Evolutionary conservation across 2,329 filamentous ascomycete genomes (phyloP).

Genomic region (Aspergillus unguis): DNA sequence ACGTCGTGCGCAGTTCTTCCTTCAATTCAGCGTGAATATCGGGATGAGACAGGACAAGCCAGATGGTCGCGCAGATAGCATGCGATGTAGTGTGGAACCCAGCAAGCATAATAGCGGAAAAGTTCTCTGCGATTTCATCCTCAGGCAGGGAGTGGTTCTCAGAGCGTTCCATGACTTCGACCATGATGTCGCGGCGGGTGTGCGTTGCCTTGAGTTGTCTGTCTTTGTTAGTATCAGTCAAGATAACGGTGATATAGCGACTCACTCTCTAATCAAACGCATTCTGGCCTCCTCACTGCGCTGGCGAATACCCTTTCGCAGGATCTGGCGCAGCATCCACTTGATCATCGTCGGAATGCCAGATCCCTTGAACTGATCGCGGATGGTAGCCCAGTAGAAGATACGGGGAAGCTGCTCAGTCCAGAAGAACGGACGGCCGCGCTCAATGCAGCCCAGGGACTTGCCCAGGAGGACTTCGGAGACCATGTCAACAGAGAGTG

Average conservation of each 20-base stretch:
- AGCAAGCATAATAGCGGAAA: constrained; percentile 28
- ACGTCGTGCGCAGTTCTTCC: constrained; percentile 18
- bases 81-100: constrained; percentile 28
- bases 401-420: constrained; percentile 26
- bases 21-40: constrained; percentile 18
- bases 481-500: constrained; percentile 25
- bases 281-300: constrained; percentile 23
- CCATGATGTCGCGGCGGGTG: constrained; percentile 26
- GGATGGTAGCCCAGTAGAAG: constrained; percentile 27
- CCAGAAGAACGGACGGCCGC: constrained; percentile 24
- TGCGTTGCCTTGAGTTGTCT: constrained; percentile 23
- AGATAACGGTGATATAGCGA: neutral
- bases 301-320: constrained; percentile 23
- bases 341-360: constrained; percentile 26
- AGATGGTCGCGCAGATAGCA: constrained; percentile 25
- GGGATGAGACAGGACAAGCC: constrained; percentile 26
- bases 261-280: constrained; percentile 25
- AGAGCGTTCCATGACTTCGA: constrained; percentile 25
- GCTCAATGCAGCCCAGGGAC: constrained; percentile 23
- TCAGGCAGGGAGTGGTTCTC: constrained; percentile 16
- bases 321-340: constrained; percentile 24
- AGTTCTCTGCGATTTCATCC: constrained; percentile 26
- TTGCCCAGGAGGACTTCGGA: constrained; percentile 26
- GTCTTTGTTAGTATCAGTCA: neutral
- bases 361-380: constrained; percentile 26